Base-by-base conservation (phyloP, 495 filamentous ascomycete species). In the Coniosporium apollinis region DNA sequence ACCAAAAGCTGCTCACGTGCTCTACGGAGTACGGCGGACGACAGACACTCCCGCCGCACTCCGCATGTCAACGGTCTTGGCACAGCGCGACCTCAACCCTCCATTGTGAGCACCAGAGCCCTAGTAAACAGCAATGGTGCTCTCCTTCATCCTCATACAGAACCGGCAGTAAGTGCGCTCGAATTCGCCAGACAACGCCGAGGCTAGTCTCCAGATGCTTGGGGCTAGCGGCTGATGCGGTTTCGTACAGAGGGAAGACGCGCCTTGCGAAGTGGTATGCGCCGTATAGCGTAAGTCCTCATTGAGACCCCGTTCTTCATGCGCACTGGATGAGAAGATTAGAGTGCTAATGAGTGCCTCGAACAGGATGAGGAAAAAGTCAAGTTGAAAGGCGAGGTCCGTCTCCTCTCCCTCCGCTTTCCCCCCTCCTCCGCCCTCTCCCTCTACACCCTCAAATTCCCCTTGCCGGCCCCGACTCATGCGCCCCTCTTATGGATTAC, bases 191-290 rank as follows among this genome's bases (percentile, higher is more conserved):
- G n/a, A n/a, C n/a, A n/a, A n/a, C n/a, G n/a, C n/a, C n/a, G n/a
- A n/a, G n/a, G n/a, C n/a, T n/a, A n/a, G n/a, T n/a, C n/a, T n/a
- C n/a, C n/a, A n/a, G n/a, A n/a, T n/a, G n/a, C n/a, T n/a, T n/a
- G n/a, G n/a, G n/a, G n/a, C n/a, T n/a, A n/a, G n/a, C n/a, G n/a
- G n/a, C n/a, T n/a, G n/a, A n/a, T n/a, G n/a, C n/a, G n/a, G n/a
- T n/a, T n/a, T 35, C 7, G 30, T 37, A 38, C 58, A 94, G 89
- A 71, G 89, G 89, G 59, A 97, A 97, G 64, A 97, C 89, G 48
- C 81, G 89, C 22, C 74, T 97, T 36, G 89, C 89, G 36, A 97
- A 97, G 65, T 97, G 86, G 86, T 97, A 97, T 64, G 79, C 82
- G 43, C 86, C 89, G 28, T 94, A 94, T 69, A 86, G 73, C 61